Evolutionary conservation across 139 green algal genomes (phyloP), one percentile per base, ranked within the genome.

Genomic region (Pseudopediastrum boryanum): DNA sequence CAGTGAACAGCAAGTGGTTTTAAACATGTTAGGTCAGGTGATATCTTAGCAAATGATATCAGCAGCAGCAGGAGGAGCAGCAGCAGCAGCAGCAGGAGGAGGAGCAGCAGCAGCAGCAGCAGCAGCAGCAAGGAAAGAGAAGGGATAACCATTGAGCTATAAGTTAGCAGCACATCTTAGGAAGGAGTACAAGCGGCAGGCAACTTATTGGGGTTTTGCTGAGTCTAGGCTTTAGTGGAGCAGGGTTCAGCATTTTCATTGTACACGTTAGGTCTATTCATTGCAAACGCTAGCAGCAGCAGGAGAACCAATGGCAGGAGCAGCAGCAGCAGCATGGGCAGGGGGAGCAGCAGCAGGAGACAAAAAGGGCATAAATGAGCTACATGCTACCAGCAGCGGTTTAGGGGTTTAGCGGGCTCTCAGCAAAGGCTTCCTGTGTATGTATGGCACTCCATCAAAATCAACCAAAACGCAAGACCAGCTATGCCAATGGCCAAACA

Each of bases 21-120:
- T n/a, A n/a, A n/a, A n/a, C n/a, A n/a, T n/a, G n/a, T n/a, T n/a
- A n/a, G n/a, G n/a, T n/a, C n/a, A n/a, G n/a, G n/a, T n/a, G n/a
- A n/a, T n/a, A n/a, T n/a, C n/a, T n/a, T n/a, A n/a, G n/a, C n/a
- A n/a, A n/a, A n/a, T n/a, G n/a, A n/a, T n/a, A 71, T 43, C 59
- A 65, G 59, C 73, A 80, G 59, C 29, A 71, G 39, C 38, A 43
- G 63, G 19, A 65, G 59, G 13, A 54, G n/a, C 7, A 44, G 6
- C 43, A 44, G 31, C 42, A 36, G 27, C 25, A 72, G 23, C 38
- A 71, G 29, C 36, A 66, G 5, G 31, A n/a, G 0, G 4, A 41
- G 13, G 6, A 80, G 8, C 38, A 72, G 54, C 59, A 80, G 58
- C 56, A 61, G 42, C 71, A 69, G 35, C 72, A 71, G 69, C 10